A percentile compares a stretch with the other conserved stretches of the same genome.
Conservation (phyloP, 495 filamentous ascomycete genomes). For the Bacidia gigantensis region DNA sequence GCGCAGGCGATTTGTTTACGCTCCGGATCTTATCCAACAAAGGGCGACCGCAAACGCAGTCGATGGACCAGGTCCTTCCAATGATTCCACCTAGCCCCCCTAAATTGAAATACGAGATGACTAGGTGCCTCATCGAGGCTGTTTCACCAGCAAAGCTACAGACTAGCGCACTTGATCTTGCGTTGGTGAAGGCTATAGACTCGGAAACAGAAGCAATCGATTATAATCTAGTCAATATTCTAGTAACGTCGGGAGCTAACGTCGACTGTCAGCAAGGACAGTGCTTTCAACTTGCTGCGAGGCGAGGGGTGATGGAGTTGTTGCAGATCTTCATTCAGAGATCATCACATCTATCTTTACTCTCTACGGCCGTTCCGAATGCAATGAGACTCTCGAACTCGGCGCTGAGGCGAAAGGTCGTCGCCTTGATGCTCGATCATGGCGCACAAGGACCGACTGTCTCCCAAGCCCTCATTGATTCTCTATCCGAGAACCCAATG, state of each 20-base stretch:
- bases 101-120: conserved; percentile 9
- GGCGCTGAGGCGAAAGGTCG: background rate
- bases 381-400: conserved; percentile 1
- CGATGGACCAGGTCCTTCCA: conserved; percentile 9
- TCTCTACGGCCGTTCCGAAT: conserved; percentile 8
- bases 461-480: conserved; percentile 8
- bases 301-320: conserved; percentile 5
- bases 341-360: background rate
- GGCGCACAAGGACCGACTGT: conserved; percentile 9
- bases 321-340: conserved; percentile 7
- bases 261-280: conserved; percentile 9
- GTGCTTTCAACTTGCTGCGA: conserved; percentile 5
- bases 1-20: conserved; percentile 4
- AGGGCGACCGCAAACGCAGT: conserved; percentile 5
- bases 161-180: conserved; percentile 3
- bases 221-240: conserved; percentile 1
- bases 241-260: conserved; percentile 8
- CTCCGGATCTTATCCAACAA: conserved; percentile 9
- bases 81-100: conserved; percentile 2
- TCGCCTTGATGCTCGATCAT: conserved; percentile 6
- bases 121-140: conserved; percentile 7
- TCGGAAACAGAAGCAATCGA: background rate
- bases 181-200: conserved; percentile 4
- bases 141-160: background rate
- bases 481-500: background rate